Percentiles rank a stretch among this genome's conserved stretches.
Conservation (phyloP, 208 protist genomes). For the Angomonas deanei region DNA sequence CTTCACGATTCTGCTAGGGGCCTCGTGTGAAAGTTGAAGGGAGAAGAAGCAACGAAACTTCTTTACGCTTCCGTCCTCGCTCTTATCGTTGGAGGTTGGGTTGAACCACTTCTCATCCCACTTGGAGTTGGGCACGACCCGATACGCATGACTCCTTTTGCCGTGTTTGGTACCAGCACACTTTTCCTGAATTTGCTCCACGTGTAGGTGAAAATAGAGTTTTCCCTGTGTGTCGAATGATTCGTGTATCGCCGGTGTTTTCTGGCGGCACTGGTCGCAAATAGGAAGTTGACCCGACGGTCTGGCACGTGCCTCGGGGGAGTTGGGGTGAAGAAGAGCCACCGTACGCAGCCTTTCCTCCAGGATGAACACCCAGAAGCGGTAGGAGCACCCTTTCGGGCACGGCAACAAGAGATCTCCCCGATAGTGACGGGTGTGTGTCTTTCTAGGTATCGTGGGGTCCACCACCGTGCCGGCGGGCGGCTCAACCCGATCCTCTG, state of each 20-base stretch:
- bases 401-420: slow-evolving; percentile 36
- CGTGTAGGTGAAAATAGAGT: neutral
- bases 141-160: neutral
- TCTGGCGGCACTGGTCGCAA: too few relatives aligned
- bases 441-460: neutral
- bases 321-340: neutral
- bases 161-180: neutral
- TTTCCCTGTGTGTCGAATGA: too few relatives aligned
- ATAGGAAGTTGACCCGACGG: too few relatives aligned
- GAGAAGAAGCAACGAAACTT: neutral
- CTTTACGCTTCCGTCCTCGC: neutral
- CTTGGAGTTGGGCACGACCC: neutral
- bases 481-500: neutral
- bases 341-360: slow-evolving; percentile 27
- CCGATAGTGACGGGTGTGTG: slow-evolving; percentile 10
- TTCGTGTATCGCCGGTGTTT: too few relatives aligned
- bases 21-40: too few relatives aligned
- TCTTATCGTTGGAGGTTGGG: neutral
- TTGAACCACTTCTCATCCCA: neutral
- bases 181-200: neutral
- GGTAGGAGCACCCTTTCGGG: slow-evolving; percentile 18
- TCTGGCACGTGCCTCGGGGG: neutral
- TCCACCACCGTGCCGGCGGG: neutral
- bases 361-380: slow-evolving; percentile 17
- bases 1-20: too few relatives aligned